A percentile compares a stretch with the other conserved stretches of the same genome.
Evolutionary conservation across 768 basidiomycete genomes (phyloP).

Genomic region (Kwoniella shandongensis): DNA sequence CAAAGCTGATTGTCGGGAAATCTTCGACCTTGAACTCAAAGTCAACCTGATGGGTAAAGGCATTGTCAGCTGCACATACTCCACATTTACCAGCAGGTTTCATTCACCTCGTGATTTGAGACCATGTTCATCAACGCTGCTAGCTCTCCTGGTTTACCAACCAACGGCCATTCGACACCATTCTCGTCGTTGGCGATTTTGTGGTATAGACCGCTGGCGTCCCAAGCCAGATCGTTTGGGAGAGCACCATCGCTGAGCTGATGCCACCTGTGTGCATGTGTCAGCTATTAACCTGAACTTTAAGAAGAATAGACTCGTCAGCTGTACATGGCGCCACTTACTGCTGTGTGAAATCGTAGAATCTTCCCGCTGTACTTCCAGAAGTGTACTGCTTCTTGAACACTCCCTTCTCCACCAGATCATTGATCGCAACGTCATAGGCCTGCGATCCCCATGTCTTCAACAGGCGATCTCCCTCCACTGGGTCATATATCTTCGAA

Average conservation of each 20-base stretch:
- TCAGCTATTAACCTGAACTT: neutral
- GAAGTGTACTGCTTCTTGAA: slow-evolving; percentile 55
- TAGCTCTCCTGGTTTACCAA: slow-evolving; percentile 69
- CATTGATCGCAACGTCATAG: slow-evolving; percentile 58
- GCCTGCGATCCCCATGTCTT: neutral
- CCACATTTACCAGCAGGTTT: too few relatives aligned
- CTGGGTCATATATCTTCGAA: slow-evolving; percentile 33
- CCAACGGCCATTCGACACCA: slow-evolving; percentile 76
- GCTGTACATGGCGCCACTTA: slow-evolving; percentile 58
- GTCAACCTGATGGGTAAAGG: slow-evolving; percentile 60
- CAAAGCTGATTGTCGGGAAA: slow-evolving; percentile 61
- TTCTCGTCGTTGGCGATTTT: slow-evolving; percentile 58
- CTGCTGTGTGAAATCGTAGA: slow-evolving; percentile 23
- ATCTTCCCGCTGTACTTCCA: slow-evolving; percentile 13
- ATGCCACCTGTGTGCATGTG: slow-evolving; percentile 55
- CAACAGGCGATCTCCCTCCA: slow-evolving; percentile 8
- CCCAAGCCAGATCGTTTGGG: slow-evolving; percentile 66
- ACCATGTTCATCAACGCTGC: slow-evolving; percentile 74
- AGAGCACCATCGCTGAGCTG: slow-evolving; percentile 67
- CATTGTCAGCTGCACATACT: neutral
- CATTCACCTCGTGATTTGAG: slow-evolving; percentile 71
- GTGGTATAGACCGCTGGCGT: slow-evolving; percentile 67
- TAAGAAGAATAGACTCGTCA: slow-evolving; percentile 37
- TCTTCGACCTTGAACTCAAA: slow-evolving; percentile 69
- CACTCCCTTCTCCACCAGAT: slow-evolving; percentile 65